These are phyloP conservation scores for Alternaria brassicicola DNA, from an alignment of 2,329 filamentous ascomycete genomes.

Conservation along the genomic window DNA sequence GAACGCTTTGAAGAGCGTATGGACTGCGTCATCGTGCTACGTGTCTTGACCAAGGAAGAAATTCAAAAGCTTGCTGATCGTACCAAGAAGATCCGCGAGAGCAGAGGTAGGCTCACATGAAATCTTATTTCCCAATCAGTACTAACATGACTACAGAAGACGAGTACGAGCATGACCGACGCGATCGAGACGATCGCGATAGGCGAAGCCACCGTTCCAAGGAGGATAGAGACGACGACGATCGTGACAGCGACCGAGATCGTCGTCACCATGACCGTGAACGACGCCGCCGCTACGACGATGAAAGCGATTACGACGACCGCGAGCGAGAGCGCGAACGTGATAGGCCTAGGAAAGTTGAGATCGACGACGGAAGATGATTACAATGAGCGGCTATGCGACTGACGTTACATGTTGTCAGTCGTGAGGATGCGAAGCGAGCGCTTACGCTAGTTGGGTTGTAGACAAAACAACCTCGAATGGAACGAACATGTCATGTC, in stretches of 20 bases:
- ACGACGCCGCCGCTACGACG: conserved; percentile 34
- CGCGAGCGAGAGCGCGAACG: conserved; percentile 17
- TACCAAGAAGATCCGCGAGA: conserved; percentile 76
- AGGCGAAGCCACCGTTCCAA: conserved; percentile 34
- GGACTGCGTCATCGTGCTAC: conserved; percentile 90
- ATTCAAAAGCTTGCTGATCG: conserved; percentile 85
- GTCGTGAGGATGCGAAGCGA: neutral
- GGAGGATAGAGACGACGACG: conserved; percentile 42
- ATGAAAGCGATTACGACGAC: conserved; percentile 38
- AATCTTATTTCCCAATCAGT: neutral
- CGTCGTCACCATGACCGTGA: conserved; percentile 20
- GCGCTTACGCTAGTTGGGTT: neutral
- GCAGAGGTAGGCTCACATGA: conserved; percentile 22
- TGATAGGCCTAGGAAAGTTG: conserved; percentile 34
- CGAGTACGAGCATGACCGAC: conserved; percentile 43
- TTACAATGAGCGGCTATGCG: conserved; percentile 10
- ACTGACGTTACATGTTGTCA: neutral
- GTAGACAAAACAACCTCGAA: neutral
- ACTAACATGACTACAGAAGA: conserved; percentile 30
- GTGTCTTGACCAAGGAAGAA: conserved; percentile 85
- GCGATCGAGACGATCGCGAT: conserved; percentile 40
- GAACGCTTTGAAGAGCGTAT: conserved; percentile 91
- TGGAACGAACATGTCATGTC: neutral
- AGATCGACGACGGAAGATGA: conserved; percentile 38
- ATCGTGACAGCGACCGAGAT: conserved; percentile 30